Evolutionary conservation across 2,329 filamentous ascomycete genomes (phyloP), one percentile per base, ranked within the genome.

Genomic region (Daldinia eschscholtzii): DNA sequence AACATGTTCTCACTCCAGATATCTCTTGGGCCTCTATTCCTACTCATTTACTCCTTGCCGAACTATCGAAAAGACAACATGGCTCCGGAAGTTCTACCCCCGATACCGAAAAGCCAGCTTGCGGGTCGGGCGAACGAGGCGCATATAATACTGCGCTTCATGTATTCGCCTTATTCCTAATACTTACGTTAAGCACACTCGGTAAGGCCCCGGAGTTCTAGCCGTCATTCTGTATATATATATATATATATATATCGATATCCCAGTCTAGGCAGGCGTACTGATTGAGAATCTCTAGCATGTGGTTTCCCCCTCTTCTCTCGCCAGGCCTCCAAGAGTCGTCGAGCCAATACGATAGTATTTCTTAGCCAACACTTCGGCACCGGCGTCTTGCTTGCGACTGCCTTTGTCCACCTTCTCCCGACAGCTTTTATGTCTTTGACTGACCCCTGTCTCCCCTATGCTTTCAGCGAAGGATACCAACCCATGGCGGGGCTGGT

Each of bases 361-460:
- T 91, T 92, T 77, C 82, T 90, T 70, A 90, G 89, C 74, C 88
- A 91, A 71, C 91, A 93, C 81, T 92, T 93, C 72, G 92, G 93
- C 76, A 96, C 93, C 0, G 93, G 93, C 66, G 93, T 96, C 20
- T 83, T 96, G n/a, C 91, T 96, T 69, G 92, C 93, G 10, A 96
- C 93, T 0, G 92, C 93, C 62, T 96, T 96, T 76, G 92, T 95
- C 28, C 92, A 95, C 81, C 84, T 92, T 12, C 85, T 91, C 3
- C 90, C 88, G 61, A 92, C 88, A 28, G 90, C 91, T 0, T 92
- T 92, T 74, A 79, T 84, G 65, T 90, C 89, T 44, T 82, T 92
- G 20, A 91, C 86, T 71, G 87, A 92, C 70, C 90, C 90, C 48
- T 92, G 91, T 74, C 88, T 97, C 0, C 92, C 93, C 7, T 83